Base-by-base conservation (phyloP, 768 basidiomycete genomes). In the Thelephora aurantiotincta region DNA sequence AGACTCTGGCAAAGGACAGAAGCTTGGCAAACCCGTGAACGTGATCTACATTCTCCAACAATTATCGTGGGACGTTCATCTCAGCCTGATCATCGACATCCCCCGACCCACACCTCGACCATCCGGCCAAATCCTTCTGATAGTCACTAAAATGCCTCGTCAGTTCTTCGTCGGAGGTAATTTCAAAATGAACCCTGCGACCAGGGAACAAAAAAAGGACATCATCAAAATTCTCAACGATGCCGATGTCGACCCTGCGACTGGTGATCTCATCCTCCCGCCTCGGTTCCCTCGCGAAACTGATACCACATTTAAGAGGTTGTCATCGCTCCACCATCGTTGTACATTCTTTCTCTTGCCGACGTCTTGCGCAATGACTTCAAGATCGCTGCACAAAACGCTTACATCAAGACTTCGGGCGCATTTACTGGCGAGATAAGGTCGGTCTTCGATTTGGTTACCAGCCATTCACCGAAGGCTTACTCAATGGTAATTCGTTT, bases 341-440 rank as follows among this genome's bases (percentile, higher is more conserved):
- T 99, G 49, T 98, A 96, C 67, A 74, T 99, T 41, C 63, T 97
- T 52, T 68, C 83, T 37, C 67, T 92, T 53, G 69, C 78, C 61
- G 70, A 74, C 19, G 58, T 68, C 46, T 56, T 89, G 45, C 69
- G 76, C 56, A 73, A 78, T 51, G 79, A 81, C 36, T 66, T 93
- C 61, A 69, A 83, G 55, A 75, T 98, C 54, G 69, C 90, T 26
- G 93, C 93, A 14, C 93, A 99, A 66, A 98, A 98, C 70, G 78
- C 78, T 60, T 87, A 92, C 71, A 73, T 73, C 62, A 83, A 91
- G 65, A 61, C 73, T 11, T 77, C 22, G n/a, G 44, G 44, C 76
- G 94, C 94, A 11, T 99, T 80, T 70, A 98, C 96, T 11, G 96
- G 96, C 50, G 96, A 99, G 68, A 88, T 88, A 69, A 94, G 92